Base-by-base conservation (phyloP, 768 basidiomycete genomes). In the Lactarius sanguifluus region DNA sequence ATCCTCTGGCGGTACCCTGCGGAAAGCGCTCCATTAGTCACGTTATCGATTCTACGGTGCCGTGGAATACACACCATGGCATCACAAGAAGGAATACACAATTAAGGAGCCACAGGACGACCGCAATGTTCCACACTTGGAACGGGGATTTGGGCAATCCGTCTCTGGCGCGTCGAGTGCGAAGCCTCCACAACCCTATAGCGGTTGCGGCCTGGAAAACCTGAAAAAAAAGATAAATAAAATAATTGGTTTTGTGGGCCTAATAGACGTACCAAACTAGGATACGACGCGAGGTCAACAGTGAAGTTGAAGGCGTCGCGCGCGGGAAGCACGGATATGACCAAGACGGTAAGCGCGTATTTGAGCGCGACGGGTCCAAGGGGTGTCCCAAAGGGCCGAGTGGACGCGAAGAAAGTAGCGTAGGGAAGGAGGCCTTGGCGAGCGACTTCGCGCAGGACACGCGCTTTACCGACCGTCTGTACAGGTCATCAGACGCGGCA, bases 361-460 rank as follows among this genome's bases (percentile, higher is more conserved):
- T 80, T 65, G 55, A 83, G 73, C 30, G 74, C 62, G 2, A 81
- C 76, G 7, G 83, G 81, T 1, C 76, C 81, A 6, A 79, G 69
- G 2, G 84, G 83, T 1, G 83, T 83, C 36, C 80, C 81, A 61
- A 84, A 82, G 4, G 83, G 83, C 57, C 76, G 74, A 10, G 79
- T 82, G 3, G 81, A 81, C 2, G 81, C 77, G 71, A 82, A 84
- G 72, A 84, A 80, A 6, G 70, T 73, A 2, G 82, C 78, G 58
- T 76, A 83, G 0, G 84, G 84, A 20, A 85, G 74, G 5, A 85
- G 74, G 13, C 83, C 83, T 74, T 85, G 83, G 57, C 84, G 77
- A 16, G 80, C 83, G 38, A 83, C 76, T 72, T 85, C 84, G 28
- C 83, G 79, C 34, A 84, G 75, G 56, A 83, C 74, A 45, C 83